phyloP scores from a whole-genome alignment of 2,329 filamentous ascomycete genomes.

The Cladosporium sp. region DNA sequence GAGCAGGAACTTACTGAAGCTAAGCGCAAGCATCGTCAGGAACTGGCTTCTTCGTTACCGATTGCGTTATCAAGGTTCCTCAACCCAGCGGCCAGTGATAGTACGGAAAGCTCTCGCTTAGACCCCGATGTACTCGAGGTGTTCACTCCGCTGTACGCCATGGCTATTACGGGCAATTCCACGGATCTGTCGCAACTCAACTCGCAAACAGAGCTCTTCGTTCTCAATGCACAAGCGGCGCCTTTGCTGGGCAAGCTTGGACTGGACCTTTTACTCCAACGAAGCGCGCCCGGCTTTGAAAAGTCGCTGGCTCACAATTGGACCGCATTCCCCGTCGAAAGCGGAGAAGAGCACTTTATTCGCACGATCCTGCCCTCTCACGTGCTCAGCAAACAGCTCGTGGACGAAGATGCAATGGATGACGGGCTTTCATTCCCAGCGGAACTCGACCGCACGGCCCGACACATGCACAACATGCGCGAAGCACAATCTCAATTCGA shows the following conservation, averaged over 20 bases:
- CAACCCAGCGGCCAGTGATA: conserved; percentile 16
- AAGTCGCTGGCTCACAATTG: conserved; percentile 18
- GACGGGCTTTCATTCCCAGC: conserved; percentile 8
- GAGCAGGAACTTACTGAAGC: conserved; percentile 15
- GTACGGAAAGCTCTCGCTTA: conserved; percentile 11
- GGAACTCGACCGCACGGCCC: conserved; percentile 12
- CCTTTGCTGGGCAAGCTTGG: conserved; percentile 25
- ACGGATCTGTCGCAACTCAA: conserved; percentile 12
- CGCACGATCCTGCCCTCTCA: conserved; percentile 13
- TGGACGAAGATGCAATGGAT: conserved; percentile 1
- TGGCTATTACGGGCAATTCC: conserved; percentile 12
- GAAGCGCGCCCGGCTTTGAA: conserved; percentile 17
- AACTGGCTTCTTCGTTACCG: conserved; percentile 22
- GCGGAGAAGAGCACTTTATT: conserved; percentile 11
- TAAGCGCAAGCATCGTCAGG: conserved; percentile 15
- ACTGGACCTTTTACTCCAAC: conserved; percentile 23
- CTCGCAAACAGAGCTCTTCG: conserved; percentile 14
- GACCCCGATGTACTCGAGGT: conserved; percentile 15
- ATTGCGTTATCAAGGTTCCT: conserved; percentile 17
- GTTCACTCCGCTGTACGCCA: conserved; percentile 23
- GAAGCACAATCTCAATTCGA: conserved; percentile 10
- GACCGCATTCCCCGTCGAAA: conserved; percentile 17
- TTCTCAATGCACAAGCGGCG: conserved; percentile 28
- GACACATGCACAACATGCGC: conserved; percentile 5
- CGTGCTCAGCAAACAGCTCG: not conserved